Percentiles rank a stretch among this genome's conserved stretches.
Conservation (phyloP, 805 yeast species). For the Priceomyces melissophilus region DNA sequence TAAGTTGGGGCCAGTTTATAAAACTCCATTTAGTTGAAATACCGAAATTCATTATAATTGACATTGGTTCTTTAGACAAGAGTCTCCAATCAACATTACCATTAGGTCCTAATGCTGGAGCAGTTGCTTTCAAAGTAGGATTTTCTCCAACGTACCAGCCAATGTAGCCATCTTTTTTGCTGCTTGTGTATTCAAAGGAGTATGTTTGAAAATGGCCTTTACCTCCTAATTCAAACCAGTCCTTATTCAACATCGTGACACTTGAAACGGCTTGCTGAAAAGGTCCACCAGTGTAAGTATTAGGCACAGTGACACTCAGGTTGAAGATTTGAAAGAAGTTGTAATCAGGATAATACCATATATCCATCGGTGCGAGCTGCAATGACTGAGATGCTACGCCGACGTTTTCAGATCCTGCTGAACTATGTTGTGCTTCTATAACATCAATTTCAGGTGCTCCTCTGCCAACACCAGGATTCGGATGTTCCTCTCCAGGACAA, state of each 20-base stretch:
- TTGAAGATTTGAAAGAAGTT: conserved; percentile 73
- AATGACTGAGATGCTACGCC: conserved; percentile 54
- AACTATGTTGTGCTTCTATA: conserved; percentile 14
- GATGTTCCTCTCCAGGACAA: conserved; percentile 35
- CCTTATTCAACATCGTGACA: conserved; percentile 67
- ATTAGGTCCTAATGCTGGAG: conserved; percentile 79
- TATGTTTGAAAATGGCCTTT: conserved; percentile 57
- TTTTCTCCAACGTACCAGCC: conserved; percentile 83
- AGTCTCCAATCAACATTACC: conserved; percentile 86
- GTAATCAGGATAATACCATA: conserved; percentile 92
- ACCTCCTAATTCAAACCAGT: conserved; percentile 57
- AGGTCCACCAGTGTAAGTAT: conserved; percentile 89
- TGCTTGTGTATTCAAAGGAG: conserved; percentile 38
- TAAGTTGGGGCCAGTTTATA: conserved; percentile 80
- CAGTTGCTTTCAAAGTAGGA: conserved; percentile 71
- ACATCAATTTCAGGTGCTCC: conserved; percentile 35
- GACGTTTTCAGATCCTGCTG: conserved; percentile 62
- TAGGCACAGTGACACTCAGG: conserved; percentile 68
- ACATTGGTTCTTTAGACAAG: conserved; percentile 89
- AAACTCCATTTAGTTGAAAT: conserved; percentile 90
- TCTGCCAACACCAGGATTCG: conserved; percentile 33
- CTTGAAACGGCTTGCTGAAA: conserved; percentile 91
- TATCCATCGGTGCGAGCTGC: conserved; percentile 91
- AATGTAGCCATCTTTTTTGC: conserved; percentile 54
- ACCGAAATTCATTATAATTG: conserved; percentile 83